phyloP scores from a whole-genome alignment of 352 stramenopile genomes.

The Phytopythium mirpurense region DNA sequence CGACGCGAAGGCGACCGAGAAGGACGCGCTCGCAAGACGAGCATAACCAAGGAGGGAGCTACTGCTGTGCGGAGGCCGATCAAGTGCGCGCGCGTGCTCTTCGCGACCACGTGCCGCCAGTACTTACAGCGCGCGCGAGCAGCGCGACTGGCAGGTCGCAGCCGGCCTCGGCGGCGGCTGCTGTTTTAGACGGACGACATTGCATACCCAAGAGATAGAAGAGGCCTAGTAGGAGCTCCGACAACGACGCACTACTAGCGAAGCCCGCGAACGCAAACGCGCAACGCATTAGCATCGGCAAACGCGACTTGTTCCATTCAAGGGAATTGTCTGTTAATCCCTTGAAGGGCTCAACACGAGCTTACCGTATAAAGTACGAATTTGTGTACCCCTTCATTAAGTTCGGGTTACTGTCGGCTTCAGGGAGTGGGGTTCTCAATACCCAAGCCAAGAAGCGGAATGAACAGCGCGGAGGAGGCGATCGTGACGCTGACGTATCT shows the following conservation, averaged over 20 bases:
- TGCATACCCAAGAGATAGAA: slow-evolving; percentile 4
- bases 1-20: slow-evolving; percentile 6
- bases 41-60: background rate
- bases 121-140: slow-evolving; percentile 4
- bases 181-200: slow-evolving; percentile 23
- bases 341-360: too few relatives aligned
- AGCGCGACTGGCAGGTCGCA: slow-evolving; percentile 10
- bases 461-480: slow-evolving; percentile 30
- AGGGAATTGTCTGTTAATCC: too few relatives aligned
- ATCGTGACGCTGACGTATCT: slow-evolving; percentile 66
- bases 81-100: slow-evolving; percentile 17
- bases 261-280: too few relatives aligned
- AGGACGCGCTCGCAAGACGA: background rate
- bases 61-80: slow-evolving; percentile 1
- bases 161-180: slow-evolving; percentile 26
- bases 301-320: too few relatives aligned
- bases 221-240: too few relatives aligned
- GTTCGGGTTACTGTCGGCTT: too few relatives aligned
- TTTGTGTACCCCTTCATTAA: too few relatives aligned
- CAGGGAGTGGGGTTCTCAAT: too few relatives aligned
- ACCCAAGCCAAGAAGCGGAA: too few relatives aligned
- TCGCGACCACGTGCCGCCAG: slow-evolving; percentile 6
- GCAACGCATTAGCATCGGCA: too few relatives aligned
- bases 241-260: too few relatives aligned
- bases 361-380: too few relatives aligned